Evolutionary conservation across 2,329 filamentous ascomycete genomes (phyloP).

Genomic region (Colletotrichum viniferum): DNA sequence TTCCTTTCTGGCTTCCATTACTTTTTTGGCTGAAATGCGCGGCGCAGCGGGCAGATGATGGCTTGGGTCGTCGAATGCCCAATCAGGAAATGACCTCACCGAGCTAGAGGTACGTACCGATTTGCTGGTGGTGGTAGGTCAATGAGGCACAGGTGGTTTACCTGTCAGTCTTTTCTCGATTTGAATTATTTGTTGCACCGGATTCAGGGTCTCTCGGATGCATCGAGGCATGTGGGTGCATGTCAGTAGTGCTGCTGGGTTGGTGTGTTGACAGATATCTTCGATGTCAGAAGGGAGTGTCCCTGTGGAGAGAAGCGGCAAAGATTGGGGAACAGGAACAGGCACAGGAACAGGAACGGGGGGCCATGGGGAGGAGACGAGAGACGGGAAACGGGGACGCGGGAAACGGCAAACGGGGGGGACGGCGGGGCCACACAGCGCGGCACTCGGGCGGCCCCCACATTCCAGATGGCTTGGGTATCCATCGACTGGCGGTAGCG

Average conservation of each 20-base stretch:
- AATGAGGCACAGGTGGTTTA: not conserved
- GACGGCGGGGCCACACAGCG: not conserved
- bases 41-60: not conserved
- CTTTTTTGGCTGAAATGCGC: not conserved
- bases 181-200: not conserved
- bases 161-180: not conserved
- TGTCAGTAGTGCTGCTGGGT: not conserved
- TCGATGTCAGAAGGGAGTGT: not conserved
- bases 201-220: not conserved
- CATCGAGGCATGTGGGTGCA: not conserved
- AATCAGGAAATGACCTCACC: constrained; percentile 2
- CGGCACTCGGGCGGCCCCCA: not conserved
- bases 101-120: not conserved
- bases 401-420: not conserved
- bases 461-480: not conserved
- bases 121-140: not conserved
- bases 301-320: not conserved
- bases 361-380: not conserved
- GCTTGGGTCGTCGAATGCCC: not conserved
- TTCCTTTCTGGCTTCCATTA: not conserved
- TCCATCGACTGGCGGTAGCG: not conserved
- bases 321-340: not conserved
- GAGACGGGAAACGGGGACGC: not conserved
- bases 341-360: not conserved
- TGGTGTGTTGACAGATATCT: not conserved